Percentiles rank a stretch among this genome's conserved stretches.
These are phyloP conservation scores for Leptographium radiaticola DNA, from an alignment of 2,329 filamentous ascomycete genomes.

Conservation along the genomic window DNA sequence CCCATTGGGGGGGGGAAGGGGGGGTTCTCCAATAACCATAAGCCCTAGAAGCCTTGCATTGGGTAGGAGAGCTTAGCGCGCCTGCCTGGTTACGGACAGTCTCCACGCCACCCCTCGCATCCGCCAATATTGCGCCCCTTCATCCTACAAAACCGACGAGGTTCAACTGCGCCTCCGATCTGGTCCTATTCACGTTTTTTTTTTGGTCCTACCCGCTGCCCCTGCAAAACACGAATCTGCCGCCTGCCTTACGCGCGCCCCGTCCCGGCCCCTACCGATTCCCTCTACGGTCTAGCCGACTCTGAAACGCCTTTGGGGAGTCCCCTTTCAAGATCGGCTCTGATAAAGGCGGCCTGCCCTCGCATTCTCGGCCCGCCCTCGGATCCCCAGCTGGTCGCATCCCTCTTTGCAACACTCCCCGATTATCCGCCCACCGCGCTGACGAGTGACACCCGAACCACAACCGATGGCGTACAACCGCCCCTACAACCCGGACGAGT, in stretches of 20 bases:
- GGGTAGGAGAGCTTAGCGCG: no score
- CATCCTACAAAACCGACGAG: not conserved
- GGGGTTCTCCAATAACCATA: no score
- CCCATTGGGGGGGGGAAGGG: no score
- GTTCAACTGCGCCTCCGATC: not conserved
- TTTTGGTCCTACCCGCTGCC: not conserved
- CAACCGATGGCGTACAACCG: constrained; percentile 94
- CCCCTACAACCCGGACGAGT: constrained; percentile 84
- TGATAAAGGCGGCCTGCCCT: no score
- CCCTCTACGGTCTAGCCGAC: not conserved
- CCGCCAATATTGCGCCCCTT: not conserved
- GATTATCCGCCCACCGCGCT: not conserved
- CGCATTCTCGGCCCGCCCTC: no score
- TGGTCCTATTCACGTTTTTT: not conserved
- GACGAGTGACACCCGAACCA: not conserved
- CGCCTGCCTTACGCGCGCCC: not conserved
- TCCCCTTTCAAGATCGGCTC: no score
- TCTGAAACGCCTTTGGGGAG: no score
- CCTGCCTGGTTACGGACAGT: not conserved
- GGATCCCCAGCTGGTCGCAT: not conserved
- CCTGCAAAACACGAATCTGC: not conserved
- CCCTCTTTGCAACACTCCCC: no score
- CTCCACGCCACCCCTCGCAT: constrained; percentile 2
- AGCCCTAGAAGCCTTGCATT: no score
- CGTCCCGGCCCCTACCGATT: not conserved